Conservation (phyloP, 192 early-diverging fungal genomes). For the Cladochytrium replicatum region DNA sequence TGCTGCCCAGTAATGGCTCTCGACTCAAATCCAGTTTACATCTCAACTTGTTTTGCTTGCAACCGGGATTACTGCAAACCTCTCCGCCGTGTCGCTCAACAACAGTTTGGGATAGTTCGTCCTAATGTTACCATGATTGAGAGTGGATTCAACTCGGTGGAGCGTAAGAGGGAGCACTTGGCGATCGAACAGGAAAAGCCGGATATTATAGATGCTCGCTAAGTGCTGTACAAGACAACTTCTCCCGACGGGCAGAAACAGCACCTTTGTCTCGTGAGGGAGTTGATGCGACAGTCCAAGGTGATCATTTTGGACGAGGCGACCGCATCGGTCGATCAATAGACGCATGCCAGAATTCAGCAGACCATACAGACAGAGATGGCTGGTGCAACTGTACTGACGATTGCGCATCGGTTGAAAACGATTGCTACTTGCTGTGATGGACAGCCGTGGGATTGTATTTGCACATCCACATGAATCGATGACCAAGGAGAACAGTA, state of each 20-base stretch:
- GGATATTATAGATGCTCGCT: constrained; percentile 39
- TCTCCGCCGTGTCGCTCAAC: constrained; percentile 72
- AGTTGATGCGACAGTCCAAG: constrained; percentile 9
- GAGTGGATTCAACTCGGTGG: constrained; percentile 23
- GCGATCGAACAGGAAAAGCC: constrained; percentile 61
- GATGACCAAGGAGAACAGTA: constrained; percentile 37
- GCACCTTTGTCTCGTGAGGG: constrained; percentile 38
- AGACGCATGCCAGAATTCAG: constrained; percentile 61
- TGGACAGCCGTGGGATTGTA: constrained; percentile 58
- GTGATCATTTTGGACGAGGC: constrained; percentile 28
- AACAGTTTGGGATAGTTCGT: constrained; percentile 53
- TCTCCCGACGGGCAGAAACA: constrained; percentile 68
- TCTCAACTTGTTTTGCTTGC: constrained; percentile 33
- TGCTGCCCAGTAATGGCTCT: constrained; percentile 13
- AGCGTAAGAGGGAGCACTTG: constrained; percentile 74
- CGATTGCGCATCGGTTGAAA: constrained; percentile 66
- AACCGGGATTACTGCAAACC: constrained; percentile 40
- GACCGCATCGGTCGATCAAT: constrained; percentile 59
- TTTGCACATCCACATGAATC: constrained; percentile 51
- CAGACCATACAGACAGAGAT: constrained; percentile 54
- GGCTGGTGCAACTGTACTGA: constrained; percentile 51
- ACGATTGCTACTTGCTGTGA: constrained; percentile 53
- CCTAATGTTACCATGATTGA: constrained; percentile 50
- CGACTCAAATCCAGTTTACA: constrained; percentile 10
- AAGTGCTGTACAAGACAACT: constrained; percentile 53